Conservation (phyloP, 176 grass and related monocot species). For the Zea luxurians region DNA sequence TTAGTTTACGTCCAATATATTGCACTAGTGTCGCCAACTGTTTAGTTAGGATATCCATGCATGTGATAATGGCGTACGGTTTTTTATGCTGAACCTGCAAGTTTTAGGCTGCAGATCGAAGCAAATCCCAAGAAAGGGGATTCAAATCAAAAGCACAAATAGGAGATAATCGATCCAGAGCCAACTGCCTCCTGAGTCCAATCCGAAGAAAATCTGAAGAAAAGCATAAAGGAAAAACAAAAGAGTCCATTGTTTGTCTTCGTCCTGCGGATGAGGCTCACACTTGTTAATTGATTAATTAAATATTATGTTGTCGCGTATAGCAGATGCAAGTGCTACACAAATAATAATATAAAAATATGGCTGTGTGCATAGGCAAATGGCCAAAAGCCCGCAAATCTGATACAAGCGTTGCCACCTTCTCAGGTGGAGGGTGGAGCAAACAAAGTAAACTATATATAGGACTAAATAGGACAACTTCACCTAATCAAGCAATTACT, state of each 20-base stretch:
- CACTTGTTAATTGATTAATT: conserved; percentile 3
- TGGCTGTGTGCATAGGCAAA: conserved; percentile 23
- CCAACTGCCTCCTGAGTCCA: conserved; percentile 29
- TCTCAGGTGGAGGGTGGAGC: conserved; percentile 30
- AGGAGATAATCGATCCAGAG: conserved; percentile 24
- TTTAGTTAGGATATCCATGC: conserved; percentile 27
- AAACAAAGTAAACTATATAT: neutral
- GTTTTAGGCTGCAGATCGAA: conserved; percentile 19
- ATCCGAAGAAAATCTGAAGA: conserved; percentile 27
- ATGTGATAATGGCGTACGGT: conserved; percentile 28
- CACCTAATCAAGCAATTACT: conserved; percentile 21
- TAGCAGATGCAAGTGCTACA: neutral
- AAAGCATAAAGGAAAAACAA: neutral
- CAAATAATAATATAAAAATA: neutral
- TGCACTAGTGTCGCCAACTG: conserved; percentile 5
- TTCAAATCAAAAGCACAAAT: conserved; percentile 36
- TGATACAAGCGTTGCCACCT: conserved; percentile 24
- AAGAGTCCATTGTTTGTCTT: conserved; percentile 21
- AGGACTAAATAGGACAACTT: neutral
- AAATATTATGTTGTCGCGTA: conserved; percentile 1
- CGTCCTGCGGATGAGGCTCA: neutral
- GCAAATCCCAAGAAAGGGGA: conserved; percentile 34
- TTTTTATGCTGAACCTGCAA: conserved; percentile 35
- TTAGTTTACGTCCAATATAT: conserved; percentile 23
- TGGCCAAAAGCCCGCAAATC: conserved; percentile 31